Base-by-base conservation (phyloP, 176 grass and related monocot genomes). In the Cocos nucifera region DNA sequence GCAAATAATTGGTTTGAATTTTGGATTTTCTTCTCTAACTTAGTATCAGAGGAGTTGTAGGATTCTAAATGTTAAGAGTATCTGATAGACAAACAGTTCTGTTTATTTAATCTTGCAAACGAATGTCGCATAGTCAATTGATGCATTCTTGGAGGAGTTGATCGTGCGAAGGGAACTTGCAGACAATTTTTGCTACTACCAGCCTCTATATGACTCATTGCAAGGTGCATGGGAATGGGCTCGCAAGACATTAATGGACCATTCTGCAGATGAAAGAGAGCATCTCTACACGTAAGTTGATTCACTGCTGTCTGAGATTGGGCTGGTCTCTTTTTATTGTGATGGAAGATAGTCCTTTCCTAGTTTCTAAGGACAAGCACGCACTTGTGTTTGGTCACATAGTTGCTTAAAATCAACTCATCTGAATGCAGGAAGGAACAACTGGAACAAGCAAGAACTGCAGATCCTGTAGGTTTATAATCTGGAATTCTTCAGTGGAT, bases 161-260 rank as follows among this genome's bases (percentile, higher is more conserved):
- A 69, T 96, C 60, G 71, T 96, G 50, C 87, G 91, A 70, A 87
- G 91, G 74, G 91, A 96, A 67, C 65, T 96, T 54, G 91, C 91
- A 44, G 91, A 96, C 59, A 96, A 96, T 61, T 96, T 87, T 71
- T 96, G 91, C 79, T 80, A 87, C 79, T 96, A 96, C 73, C 83
- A 96, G 44, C 80, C 80, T 74, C 69, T 82, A 10, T 96, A 96
- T 77, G 91, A 96, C 62, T 82, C 80, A 18, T 50, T 96, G 51
- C 63, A 77, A 70, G 91, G 86, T 72, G 80, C 91, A 50, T 96
- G 91, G 91, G 83, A 79, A 8, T 96, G 91, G 91, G 91, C 91
- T 73, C 82, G 75, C 51, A 96, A 82, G 61, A 90, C 91, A 6
- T 77, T 96, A 62, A 72, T 61, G 68, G 83, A 87, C 56, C 91